Conservation (phyloP, 2,329 filamentous ascomycete genomes). For the Ophiognomonia clavigignenti-juglandacearum region DNA sequence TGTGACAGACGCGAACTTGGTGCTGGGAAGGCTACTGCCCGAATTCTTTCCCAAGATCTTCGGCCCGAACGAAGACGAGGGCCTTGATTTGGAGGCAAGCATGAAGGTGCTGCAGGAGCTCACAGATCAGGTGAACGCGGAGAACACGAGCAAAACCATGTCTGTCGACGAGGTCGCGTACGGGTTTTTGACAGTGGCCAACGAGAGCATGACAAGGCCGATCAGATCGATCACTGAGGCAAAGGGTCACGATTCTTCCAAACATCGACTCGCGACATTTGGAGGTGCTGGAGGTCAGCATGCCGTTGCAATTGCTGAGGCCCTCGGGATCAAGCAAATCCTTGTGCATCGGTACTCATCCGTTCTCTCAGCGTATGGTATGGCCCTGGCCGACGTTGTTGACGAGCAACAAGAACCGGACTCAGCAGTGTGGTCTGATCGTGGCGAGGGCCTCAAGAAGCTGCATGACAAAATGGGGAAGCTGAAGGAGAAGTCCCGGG, state of each 20-base stretch:
- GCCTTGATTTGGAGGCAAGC: constrained; percentile 71
- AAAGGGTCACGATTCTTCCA: constrained; percentile 85
- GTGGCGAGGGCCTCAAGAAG: constrained; percentile 52
- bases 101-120: constrained; percentile 71
- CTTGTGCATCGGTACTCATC: constrained; percentile 84
- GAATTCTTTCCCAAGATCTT: constrained; percentile 97
- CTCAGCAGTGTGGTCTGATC: constrained; percentile 56
- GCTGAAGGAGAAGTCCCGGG: constrained; percentile 69
- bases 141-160: constrained; percentile 68
- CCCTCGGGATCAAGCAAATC: constrained; percentile 79
- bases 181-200: constrained; percentile 84
- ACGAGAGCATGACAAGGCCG: constrained; percentile 86
- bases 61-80: constrained; percentile 80
- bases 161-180: constrained; percentile 80
- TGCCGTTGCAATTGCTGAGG: constrained; percentile 83
- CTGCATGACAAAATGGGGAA: constrained; percentile 72
- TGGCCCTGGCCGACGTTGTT: constrained; percentile 89
- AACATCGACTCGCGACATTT: constrained; percentile 87
- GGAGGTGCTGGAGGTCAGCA: constrained; percentile 90
- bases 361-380: constrained; percentile 84
- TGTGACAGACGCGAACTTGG: constrained; percentile 90
- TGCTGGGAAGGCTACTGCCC: constrained; percentile 76
- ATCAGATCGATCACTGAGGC: constrained; percentile 90
- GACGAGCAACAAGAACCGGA: constrained; percentile 82
- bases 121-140: constrained; percentile 70